A percentile compares a stretch with the other conserved stretches of the same genome.
These are phyloP conservation scores for Dendrobium chrysotoxum DNA, from an alignment of 106 monocot species.

Conservation along the genomic window DNA sequence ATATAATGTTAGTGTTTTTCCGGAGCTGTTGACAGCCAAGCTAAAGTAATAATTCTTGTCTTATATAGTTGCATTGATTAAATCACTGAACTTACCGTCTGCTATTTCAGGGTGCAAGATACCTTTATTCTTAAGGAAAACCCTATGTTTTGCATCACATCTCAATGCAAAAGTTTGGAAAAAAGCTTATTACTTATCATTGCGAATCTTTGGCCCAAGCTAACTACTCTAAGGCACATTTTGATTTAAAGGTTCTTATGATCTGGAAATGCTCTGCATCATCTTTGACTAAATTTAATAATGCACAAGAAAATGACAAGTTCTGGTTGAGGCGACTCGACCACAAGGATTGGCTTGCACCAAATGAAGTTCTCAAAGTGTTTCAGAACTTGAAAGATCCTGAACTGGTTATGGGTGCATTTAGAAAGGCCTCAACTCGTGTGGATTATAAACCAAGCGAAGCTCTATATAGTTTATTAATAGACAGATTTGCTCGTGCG, in stretches of 20 bases:
- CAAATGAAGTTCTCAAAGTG: constrained; percentile 73
- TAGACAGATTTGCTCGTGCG: constrained; percentile 48
- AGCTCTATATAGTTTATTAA: constrained; percentile 50
- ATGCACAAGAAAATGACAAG: constrained; percentile 24
- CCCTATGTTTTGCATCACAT: constrained; percentile 1
- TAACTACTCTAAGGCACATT: not conserved
- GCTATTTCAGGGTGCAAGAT: not conserved
- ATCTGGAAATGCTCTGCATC: constrained; percentile 9
- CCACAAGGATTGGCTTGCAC: constrained; percentile 84
- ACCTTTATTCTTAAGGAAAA: not conserved
- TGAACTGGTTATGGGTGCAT: constrained; percentile 32
- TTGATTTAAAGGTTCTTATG: not conserved
- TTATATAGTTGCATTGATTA: not conserved
- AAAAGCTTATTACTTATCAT: not conserved
- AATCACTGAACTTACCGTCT: not conserved
- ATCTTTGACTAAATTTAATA: constrained; percentile 22
- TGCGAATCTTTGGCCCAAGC: not conserved
- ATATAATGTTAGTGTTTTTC: no score
- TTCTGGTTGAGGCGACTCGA: constrained; percentile 51
- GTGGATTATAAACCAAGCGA: constrained; percentile 79
- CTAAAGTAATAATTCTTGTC: no score
- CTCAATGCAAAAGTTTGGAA: not conserved
- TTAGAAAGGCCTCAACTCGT: constrained; percentile 38
- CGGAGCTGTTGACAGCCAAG: no score
- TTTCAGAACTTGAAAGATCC: constrained; percentile 48